phyloP scores from a whole-genome alignment of 2,329 filamentous ascomycete genomes.

The Alternaria ventricosa region DNA sequence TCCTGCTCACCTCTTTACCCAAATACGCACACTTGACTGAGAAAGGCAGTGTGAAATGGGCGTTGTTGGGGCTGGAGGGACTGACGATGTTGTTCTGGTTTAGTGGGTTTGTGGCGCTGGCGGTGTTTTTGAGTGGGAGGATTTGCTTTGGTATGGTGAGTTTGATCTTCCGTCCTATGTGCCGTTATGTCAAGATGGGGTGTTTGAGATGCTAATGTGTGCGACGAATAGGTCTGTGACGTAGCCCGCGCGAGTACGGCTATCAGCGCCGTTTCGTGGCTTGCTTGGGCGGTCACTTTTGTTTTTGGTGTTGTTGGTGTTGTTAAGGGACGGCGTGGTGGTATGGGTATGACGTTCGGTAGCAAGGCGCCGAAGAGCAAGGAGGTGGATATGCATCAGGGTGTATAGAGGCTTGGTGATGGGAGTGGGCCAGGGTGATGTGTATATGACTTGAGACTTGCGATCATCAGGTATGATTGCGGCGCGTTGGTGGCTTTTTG shows the following conservation, averaged over 20 bases:
- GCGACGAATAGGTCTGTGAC: conserved; percentile 56
- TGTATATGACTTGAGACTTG: background rate
- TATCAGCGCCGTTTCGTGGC: conserved; percentile 71
- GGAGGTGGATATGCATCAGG: conserved; percentile 51
- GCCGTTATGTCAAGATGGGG: background rate
- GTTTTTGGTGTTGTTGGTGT: conserved; percentile 41
- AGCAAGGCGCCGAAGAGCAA: conserved; percentile 20
- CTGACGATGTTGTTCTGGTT: conserved; percentile 91
- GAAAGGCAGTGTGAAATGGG: conserved; percentile 63
- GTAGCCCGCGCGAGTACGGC: conserved; percentile 68
- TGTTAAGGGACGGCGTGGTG: conserved; percentile 23
- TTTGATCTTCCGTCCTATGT: background rate
- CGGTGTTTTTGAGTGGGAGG: conserved; percentile 66
- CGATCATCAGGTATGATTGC: conserved; percentile 33
- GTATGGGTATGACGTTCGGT: conserved; percentile 10
- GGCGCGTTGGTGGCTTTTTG: conserved; percentile 4
- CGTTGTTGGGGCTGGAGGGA: conserved; percentile 69
- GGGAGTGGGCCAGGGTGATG: background rate
- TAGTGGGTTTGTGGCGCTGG: conserved; percentile 79
- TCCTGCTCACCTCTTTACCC: conserved; percentile 67
- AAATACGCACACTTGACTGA: conserved; percentile 54
- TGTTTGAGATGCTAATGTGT: background rate
- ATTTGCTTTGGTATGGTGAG: conserved; percentile 57
- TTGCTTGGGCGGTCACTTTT: conserved; percentile 52
- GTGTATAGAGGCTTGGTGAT: conserved; percentile 35